phyloP scores from a whole-genome alignment of 179 eudicot genomes.

The Silene noctiflora region DNA sequence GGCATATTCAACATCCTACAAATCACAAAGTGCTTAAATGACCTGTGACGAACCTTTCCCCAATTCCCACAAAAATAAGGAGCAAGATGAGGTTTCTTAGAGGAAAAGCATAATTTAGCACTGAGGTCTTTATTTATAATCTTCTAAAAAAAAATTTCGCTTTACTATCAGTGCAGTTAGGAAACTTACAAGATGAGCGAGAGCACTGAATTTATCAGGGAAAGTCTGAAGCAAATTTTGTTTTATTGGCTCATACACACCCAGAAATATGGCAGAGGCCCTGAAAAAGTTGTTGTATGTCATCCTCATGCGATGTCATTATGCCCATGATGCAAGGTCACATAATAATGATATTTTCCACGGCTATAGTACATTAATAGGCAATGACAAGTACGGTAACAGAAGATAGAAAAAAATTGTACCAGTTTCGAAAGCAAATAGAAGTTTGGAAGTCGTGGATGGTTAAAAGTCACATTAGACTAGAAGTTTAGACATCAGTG shows the following conservation, averaged over 20 bases:
- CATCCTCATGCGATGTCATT: not conserved
- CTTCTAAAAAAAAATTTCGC: not conserved
- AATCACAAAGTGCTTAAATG: conserved; percentile 1
- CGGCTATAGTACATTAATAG: not conserved
- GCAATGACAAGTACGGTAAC: not conserved
- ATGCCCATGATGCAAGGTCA: conserved; percentile 1
- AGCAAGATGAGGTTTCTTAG: not conserved
- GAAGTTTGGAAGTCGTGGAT: not conserved
- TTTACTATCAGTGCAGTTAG: not conserved
- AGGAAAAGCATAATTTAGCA: conserved; percentile 1
- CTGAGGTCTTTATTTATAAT: not conserved
- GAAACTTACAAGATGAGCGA: conserved; percentile 75
- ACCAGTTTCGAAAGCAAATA: not conserved
- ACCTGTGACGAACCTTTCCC: not conserved
- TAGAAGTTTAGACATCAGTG: not conserved
- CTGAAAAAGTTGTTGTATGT: conserved; percentile 36
- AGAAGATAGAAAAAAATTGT: not conserved
- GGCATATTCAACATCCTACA: too few species aligned
- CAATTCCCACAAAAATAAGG: not conserved
- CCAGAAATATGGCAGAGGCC: conserved; percentile 85
- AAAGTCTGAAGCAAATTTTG: conserved; percentile 55
- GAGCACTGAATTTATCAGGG: conserved; percentile 70
- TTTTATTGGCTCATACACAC: conserved; percentile 80
- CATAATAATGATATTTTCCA: not conserved
- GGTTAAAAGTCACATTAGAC: not conserved